Percentiles rank a stretch among this genome's conserved stretches.
These are phyloP conservation scores for Kodamaea derodonti DNA, from an alignment of 1,139 yeast genomes.

Conservation along the genomic window DNA sequence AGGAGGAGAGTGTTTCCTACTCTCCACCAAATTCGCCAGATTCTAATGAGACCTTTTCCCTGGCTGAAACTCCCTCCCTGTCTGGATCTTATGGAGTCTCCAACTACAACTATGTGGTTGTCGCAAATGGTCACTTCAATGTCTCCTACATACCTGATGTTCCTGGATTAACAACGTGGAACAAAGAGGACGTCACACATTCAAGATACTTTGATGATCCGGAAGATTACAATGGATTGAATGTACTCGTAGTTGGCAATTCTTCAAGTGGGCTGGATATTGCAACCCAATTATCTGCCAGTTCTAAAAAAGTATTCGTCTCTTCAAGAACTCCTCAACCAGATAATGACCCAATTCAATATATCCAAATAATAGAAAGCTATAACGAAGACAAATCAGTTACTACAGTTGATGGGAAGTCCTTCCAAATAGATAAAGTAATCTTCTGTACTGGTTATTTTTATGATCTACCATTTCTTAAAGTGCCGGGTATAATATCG, in stretches of 20 bases:
- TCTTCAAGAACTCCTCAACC: conserved; percentile 19
- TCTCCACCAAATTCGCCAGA: not conserved
- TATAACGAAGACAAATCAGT: conserved; percentile 22
- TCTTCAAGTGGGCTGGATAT: conserved; percentile 47
- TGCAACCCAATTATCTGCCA: conserved; percentile 39
- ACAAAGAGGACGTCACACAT: conserved; percentile 36
- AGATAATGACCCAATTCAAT: conserved; percentile 10
- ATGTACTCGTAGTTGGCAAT: conserved; percentile 47
- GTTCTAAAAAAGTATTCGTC: conserved; percentile 36
- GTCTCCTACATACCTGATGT: conserved; percentile 43
- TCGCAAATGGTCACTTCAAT: conserved; percentile 50
- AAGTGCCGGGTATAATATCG: conserved; percentile 21
- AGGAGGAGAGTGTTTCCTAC: too few species aligned
- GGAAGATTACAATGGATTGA: conserved; percentile 26
- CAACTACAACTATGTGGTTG: conserved; percentile 39
- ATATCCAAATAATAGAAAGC: conserved; percentile 28
- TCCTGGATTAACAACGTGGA: conserved; percentile 40
- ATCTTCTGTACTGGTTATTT: conserved; percentile 50
- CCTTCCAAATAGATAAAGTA: conserved; percentile 32
- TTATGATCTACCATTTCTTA: conserved; percentile 41
- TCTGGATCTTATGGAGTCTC: not conserved
- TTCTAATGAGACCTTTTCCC: not conserved
- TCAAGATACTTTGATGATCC: conserved; percentile 41
- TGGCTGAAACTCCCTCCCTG: not conserved
- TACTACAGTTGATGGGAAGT: conserved; percentile 22